Conservation (phyloP, 2,329 filamentous ascomycete species). For the Juglanconis juglandina region DNA sequence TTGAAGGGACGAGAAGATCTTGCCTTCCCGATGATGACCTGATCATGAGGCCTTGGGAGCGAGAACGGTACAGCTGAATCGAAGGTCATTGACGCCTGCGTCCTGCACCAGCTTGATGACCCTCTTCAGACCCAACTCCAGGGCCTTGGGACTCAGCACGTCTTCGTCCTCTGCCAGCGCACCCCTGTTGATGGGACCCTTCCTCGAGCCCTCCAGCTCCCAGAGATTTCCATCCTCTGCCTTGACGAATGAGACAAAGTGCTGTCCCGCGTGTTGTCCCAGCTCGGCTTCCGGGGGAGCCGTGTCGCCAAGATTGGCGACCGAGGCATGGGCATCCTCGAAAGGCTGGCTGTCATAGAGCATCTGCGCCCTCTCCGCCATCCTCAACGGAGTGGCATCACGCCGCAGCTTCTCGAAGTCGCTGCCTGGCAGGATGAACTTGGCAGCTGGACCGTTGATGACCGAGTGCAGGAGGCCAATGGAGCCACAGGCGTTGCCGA, state of each 20-base stretch:
- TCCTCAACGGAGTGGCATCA: constrained; percentile 60
- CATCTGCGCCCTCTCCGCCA: constrained; percentile 60
- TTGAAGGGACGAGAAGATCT: no score
- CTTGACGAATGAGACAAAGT: constrained; percentile 81
- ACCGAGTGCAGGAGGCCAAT: constrained; percentile 73
- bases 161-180: constrained; percentile 53
- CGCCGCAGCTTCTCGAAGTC: constrained; percentile 57
- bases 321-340: constrained; percentile 69
- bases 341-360: constrained; percentile 68
- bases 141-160: constrained; percentile 63
- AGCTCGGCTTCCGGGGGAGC: constrained; percentile 58
- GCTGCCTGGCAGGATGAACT: constrained; percentile 51
- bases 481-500: constrained; percentile 76
- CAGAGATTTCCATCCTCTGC: constrained; percentile 62
- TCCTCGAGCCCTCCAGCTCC: constrained; percentile 74
- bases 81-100: constrained; percentile 29
- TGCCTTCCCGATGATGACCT: not conserved
- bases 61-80: constrained; percentile 38
- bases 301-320: constrained; percentile 67
- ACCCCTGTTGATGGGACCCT: constrained; percentile 69
- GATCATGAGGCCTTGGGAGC: constrained; percentile 23
- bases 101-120: constrained; percentile 38
- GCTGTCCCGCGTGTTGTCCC: constrained; percentile 54
- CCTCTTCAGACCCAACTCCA: constrained; percentile 54
- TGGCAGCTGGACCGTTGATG: constrained; percentile 62